A percentile compares a stretch with the other conserved stretches of the same genome.
phyloP scores from a whole-genome alignment of 2,329 filamentous ascomycete species.

The Dactylellina leptospora region DNA sequence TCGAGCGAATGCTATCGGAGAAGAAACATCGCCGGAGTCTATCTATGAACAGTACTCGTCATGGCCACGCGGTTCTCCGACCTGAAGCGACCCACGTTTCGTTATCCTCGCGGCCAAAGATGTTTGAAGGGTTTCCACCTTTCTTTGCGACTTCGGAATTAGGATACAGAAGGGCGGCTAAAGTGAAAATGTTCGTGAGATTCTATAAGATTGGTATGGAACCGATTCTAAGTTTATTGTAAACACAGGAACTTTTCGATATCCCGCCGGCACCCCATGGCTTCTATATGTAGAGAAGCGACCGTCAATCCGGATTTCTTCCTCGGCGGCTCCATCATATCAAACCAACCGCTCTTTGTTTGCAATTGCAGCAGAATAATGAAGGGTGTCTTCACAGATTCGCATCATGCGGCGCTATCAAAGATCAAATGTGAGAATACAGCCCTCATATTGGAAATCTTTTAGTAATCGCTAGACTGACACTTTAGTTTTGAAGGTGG shows the following conservation, averaged over 20 bases:
- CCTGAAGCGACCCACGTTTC: conserved; percentile 34
- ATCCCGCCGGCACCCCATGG: conserved; percentile 49
- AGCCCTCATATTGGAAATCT: background rate
- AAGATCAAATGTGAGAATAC: conserved; percentile 42
- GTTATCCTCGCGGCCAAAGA: conserved; percentile 33
- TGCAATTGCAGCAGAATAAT: conserved; percentile 43
- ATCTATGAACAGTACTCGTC: conserved; percentile 14
- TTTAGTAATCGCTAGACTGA: conserved; percentile 2
- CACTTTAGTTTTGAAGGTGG: conserved; percentile 12
- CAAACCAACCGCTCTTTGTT: conserved; percentile 47
- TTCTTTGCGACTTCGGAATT: conserved; percentile 41
- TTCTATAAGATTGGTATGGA: background rate
- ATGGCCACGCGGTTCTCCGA: conserved; percentile 21
- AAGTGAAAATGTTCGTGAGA: conserved; percentile 37
- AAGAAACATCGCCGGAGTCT: conserved; percentile 33
- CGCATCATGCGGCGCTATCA: conserved; percentile 27
- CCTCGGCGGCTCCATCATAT: conserved; percentile 43
- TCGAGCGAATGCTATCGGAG: conserved; percentile 41
- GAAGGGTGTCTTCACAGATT: conserved; percentile 41
- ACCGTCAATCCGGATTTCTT: conserved; percentile 48
- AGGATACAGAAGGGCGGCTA: conserved; percentile 34
- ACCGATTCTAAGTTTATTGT: background rate
- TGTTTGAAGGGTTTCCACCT: conserved; percentile 43
- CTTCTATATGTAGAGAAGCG: conserved; percentile 42
- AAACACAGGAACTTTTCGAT: conserved; percentile 44